Conservation (phyloP, 805 yeast genomes). For the Saitoella complicata region DNA sequence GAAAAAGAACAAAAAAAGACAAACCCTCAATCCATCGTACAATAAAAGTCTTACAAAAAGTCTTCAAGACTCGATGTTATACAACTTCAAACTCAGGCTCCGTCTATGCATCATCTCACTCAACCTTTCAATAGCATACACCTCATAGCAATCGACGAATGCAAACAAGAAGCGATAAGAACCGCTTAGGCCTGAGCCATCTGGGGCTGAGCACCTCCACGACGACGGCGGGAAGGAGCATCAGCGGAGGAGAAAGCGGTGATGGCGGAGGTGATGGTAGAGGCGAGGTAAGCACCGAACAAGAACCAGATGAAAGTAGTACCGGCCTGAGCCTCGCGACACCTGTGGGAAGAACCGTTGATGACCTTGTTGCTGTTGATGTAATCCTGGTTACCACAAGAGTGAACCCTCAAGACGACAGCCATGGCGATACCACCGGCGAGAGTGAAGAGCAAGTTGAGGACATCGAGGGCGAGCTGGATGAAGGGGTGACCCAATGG, state of each 20-base stretch:
- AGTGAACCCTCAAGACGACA: slow-evolving; percentile 71
- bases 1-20: too few relatives aligned
- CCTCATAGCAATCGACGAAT: too few relatives aligned
- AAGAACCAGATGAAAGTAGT: slow-evolving; percentile 73
- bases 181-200: too few relatives aligned
- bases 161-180: too few relatives aligned
- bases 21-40: too few relatives aligned
- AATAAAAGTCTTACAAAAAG: too few relatives aligned
- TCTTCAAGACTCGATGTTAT: too few relatives aligned
- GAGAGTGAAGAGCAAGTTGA: slow-evolving; percentile 81
- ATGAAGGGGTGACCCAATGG: slow-evolving; percentile 72
- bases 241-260: slow-evolving; percentile 25
- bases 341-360: slow-evolving; percentile 67
- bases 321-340: slow-evolving; percentile 87
- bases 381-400: slow-evolving; percentile 58
- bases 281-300: slow-evolving; percentile 55
- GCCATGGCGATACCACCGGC: slow-evolving; percentile 93
- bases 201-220: too few relatives aligned
- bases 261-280: slow-evolving; percentile 34
- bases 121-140: too few relatives aligned
- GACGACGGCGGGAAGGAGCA: too few relatives aligned
- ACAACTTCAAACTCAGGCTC: too few relatives aligned
- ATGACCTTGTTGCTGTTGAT: slow-evolving; percentile 48
- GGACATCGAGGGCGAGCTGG: slow-evolving; percentile 59
- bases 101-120: too few relatives aligned